Base-by-base conservation (phyloP, 768 basidiomycete genomes). In the Collybiopsis luxurians region DNA sequence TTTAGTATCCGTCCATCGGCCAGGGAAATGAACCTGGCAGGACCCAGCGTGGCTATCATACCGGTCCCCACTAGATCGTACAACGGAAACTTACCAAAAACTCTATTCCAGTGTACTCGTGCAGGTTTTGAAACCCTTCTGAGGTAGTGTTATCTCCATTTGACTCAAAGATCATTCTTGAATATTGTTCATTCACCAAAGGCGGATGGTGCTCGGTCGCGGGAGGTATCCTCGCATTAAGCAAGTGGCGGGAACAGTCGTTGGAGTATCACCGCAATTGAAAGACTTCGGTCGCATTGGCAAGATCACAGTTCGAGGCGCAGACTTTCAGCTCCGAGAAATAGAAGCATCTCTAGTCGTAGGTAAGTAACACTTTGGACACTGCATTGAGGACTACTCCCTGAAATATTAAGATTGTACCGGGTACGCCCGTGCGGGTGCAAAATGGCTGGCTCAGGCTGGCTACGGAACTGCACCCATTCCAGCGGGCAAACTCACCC, bases 341-440 rank as follows among this genome's bases (percentile, higher is more conserved):
- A 44, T 65, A 11, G 47, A 55, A 21, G 56, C 61, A 4, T 51
- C 55, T 11, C 42, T 66, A 13, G 61, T 68, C 9, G 52, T 66
- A 15, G 66, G 64, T 66, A 17, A 17, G 51, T 27, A 13, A 13
- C 13, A 13, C 12, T 27, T 12, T 11, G 13, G 15, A 13, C 31
- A 13, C 31, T 13, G 31, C 13, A 6, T 5, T 34, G 31, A 6
- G 5, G 6, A 34, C 13, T 6, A 34, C 31, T 34, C 31, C 13
- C 6, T 34, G 31, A n/a, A n/a, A n/a, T n/a, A 13, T 27, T 11
- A 36, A 66, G 66, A 64, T 42, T 63, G 66, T 49, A 65, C 66
- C 2, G 66, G 64, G 6, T 30, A 47, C 3, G 39, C 61, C 26
- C 59, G 53, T 39, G 57, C 57, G 24, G 66, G 64, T 15, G 39